These are phyloP conservation scores for Cutaneotrichosporon spelunceum DNA, from an alignment of 1,284 basidiomycete species.

Conservation along the genomic window DNA sequence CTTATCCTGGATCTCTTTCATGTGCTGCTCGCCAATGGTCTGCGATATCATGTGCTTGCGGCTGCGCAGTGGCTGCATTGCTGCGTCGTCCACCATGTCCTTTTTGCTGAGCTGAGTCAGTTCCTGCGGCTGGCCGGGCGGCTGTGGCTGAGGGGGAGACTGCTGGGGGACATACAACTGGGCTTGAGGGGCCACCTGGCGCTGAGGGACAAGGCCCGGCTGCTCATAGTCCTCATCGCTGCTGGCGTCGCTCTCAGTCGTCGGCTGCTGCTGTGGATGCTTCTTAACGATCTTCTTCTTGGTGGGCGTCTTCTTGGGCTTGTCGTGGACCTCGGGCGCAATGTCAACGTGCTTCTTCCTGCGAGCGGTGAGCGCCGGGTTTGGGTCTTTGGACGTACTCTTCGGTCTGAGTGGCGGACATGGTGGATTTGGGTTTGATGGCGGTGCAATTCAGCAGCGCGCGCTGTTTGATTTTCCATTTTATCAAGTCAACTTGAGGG, in stretches of 20 bases:
- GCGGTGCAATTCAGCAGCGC: background rate
- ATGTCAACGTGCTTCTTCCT: background rate
- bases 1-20: constrained; percentile 5
- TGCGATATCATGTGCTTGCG: background rate
- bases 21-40: constrained; percentile 1
- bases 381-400: background rate
- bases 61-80: background rate
- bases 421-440: background rate
- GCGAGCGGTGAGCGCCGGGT: background rate
- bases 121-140: background rate
- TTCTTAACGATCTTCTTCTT: constrained; percentile 1
- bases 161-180: background rate
- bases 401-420: constrained; percentile 4
- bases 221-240: background rate
- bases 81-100: background rate
- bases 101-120: background rate
- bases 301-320: background rate
- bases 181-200: background rate
- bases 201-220: background rate
- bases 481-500: background rate
- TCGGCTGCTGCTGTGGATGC: background rate
- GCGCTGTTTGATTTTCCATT: background rate
- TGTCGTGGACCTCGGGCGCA: background rate
- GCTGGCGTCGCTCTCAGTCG: background rate
- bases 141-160: background rate